phyloP scores from a whole-genome alignment of 768 basidiomycete species.

The Boletus rubescentipes region DNA sequence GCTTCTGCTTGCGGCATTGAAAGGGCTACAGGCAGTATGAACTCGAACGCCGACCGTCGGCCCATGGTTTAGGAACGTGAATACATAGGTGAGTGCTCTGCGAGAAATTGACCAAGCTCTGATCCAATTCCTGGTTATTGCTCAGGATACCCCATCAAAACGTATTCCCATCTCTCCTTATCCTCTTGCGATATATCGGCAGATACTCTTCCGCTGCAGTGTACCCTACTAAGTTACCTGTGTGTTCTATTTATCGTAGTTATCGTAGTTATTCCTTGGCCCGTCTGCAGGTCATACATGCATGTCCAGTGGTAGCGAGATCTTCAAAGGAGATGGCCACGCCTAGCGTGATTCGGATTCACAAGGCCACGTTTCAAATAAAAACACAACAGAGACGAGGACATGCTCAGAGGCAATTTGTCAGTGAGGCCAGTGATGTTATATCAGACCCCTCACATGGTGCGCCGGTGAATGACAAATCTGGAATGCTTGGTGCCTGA shows the following conservation, averaged over 20 bases:
- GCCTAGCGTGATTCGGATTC: too few species aligned
- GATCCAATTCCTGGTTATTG: neutral
- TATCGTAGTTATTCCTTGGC: too few species aligned
- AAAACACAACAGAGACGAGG: too few species aligned
- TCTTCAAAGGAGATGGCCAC: too few species aligned
- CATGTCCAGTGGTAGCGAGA: too few species aligned
- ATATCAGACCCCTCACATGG: neutral
- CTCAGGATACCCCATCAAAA: neutral
- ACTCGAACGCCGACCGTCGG: neutral
- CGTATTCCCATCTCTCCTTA: neutral
- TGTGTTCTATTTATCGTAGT: too few species aligned
- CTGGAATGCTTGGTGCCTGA: neutral
- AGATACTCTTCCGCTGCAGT: too few species aligned
- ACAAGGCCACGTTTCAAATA: too few species aligned
- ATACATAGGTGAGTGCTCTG: neutral
- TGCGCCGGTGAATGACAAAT: neutral
- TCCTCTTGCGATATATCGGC: too few species aligned
- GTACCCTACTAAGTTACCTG: too few species aligned
- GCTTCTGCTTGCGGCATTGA: conserved; percentile 28
- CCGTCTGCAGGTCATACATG: too few species aligned
- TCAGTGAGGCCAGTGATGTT: neutral
- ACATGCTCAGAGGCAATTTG: too few species aligned
- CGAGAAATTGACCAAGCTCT: neutral
- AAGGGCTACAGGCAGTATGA: conserved; percentile 8
- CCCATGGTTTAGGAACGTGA: neutral